These are phyloP conservation scores for Diaporthe aspalathi DNA, from an alignment of 2,329 filamentous ascomycete genomes.

Conservation along the genomic window DNA sequence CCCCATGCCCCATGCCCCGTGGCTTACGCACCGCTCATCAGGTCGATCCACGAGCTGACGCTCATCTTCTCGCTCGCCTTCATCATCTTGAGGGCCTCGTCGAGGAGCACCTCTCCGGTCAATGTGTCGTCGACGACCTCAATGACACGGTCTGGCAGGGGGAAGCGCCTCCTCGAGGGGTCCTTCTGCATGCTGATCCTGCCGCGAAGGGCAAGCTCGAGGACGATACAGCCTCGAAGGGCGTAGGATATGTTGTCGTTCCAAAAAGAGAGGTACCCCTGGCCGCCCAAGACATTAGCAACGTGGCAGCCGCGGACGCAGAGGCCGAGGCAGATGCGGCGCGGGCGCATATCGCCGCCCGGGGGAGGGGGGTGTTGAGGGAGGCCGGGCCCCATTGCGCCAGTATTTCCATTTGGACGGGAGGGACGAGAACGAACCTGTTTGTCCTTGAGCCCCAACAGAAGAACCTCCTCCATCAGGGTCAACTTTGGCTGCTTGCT, in stretches of 20 bases:
- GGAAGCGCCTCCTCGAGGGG: constrained; percentile 89
- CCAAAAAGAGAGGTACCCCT: constrained; percentile 99
- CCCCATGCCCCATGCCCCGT: not conserved
- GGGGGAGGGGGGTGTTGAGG: too few species aligned
- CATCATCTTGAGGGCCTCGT: constrained; percentile 99
- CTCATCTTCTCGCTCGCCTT: constrained; percentile 99
- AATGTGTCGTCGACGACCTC: constrained; percentile 97
- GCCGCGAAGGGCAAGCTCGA: constrained; percentile 95
- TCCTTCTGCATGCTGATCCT: constrained; percentile 99
- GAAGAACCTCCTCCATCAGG: constrained; percentile 96
- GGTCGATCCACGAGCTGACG: constrained; percentile 97
- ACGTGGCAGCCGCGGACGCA: constrained; percentile 9
- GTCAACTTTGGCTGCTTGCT: constrained; percentile 99
- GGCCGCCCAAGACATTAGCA: constrained; percentile 41
- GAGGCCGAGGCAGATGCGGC: not conserved
- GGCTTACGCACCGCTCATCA: constrained; percentile 90
- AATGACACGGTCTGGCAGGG: constrained; percentile 91
- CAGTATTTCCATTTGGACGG: not conserved
- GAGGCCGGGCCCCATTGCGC: not conserved
- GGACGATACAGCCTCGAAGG: constrained; percentile 95
- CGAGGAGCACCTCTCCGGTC: constrained; percentile 95
- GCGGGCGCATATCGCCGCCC: too few species aligned
- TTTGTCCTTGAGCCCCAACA: constrained; percentile 97
- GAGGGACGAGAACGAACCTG: constrained; percentile 71
- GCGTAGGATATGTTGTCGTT: constrained; percentile 99